phyloP scores from a whole-genome alignment of 371 early-diverging fungal genomes.

The Batkoa obscura region DNA sequence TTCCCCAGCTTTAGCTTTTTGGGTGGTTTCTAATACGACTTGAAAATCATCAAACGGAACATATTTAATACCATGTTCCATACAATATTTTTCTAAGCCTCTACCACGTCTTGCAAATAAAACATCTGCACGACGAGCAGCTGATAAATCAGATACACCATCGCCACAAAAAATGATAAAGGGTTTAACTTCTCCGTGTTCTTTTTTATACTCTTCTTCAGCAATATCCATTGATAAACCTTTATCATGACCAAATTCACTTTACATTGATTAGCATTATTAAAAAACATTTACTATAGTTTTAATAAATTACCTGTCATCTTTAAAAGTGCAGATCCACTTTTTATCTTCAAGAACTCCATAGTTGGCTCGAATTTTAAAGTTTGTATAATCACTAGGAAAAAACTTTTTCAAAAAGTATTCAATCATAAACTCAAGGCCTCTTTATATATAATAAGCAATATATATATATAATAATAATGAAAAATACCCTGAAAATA shows the following conservation, averaged over 20 bases:
- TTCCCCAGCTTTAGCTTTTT: too few species aligned
- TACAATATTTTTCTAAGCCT: slow-evolving; percentile 32
- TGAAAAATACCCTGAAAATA: slow-evolving; percentile 16
- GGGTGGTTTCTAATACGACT: slow-evolving; percentile 8
- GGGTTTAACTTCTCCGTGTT: slow-evolving; percentile 12
- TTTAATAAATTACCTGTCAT: slow-evolving; percentile 13
- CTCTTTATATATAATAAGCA: slow-evolving; percentile 9
- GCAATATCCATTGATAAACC: background rate
- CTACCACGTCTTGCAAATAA: slow-evolving; percentile 35
- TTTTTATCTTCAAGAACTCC: slow-evolving; percentile 12
- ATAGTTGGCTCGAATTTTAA: slow-evolving; percentile 20
- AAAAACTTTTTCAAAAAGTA: slow-evolving; percentile 15
- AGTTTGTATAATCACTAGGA: slow-evolving; percentile 9
- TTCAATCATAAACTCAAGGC: slow-evolving; percentile 18
- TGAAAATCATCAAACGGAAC: slow-evolving; percentile 16
- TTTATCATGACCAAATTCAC: slow-evolving; percentile 8
- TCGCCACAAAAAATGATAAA: slow-evolving; percentile 34
- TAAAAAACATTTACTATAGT: background rate
- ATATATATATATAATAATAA: background rate
- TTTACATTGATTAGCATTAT: background rate
- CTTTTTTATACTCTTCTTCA: slow-evolving; percentile 1
- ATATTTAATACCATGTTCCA: slow-evolving; percentile 12
- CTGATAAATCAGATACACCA: slow-evolving; percentile 37
- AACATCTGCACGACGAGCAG: slow-evolving; percentile 32
- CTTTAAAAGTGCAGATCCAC: slow-evolving; percentile 26